Conservation (phyloP, 1,284 basidiomycete genomes). For the Amylostereum chailletii region DNA sequence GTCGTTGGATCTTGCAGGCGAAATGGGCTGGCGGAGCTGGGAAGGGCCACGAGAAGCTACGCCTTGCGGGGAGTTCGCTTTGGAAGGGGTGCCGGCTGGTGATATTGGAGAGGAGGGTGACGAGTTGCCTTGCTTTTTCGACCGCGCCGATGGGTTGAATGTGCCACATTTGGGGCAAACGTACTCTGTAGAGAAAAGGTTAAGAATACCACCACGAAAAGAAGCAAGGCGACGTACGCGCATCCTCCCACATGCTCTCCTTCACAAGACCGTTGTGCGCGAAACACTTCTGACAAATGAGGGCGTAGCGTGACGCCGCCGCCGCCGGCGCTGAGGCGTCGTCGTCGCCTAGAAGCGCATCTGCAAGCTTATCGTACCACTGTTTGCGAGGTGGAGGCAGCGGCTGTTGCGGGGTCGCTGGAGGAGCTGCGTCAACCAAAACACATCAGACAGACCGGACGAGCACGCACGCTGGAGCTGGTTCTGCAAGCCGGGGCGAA, state of each 20-base stretch:
- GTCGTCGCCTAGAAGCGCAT: slow-evolving; percentile 81
- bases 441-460: not conserved
- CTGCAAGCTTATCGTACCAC: slow-evolving; percentile 87
- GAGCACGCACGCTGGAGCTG: slow-evolving; percentile 33
- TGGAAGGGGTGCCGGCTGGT: not conserved
- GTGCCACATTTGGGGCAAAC: slow-evolving; percentile 37
- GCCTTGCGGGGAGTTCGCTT: not conserved
- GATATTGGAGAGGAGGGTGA: not conserved
- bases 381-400: slow-evolving; percentile 61
- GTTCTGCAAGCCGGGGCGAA: slow-evolving; percentile 21
- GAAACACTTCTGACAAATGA: slow-evolving; percentile 92
- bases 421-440: not conserved
- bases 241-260: slow-evolving; percentile 82
- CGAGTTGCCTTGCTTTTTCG: not conserved
- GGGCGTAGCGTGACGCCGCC: slow-evolving; percentile 69
- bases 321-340: slow-evolving; percentile 37
- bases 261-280: slow-evolving; percentile 91
- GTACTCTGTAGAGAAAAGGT: slow-evolving; percentile 48
- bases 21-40: not conserved
- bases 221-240: slow-evolving; percentile 51
- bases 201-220: not conserved
- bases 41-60: not conserved
- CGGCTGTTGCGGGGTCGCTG: slow-evolving; percentile 29
- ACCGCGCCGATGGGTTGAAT: not conserved
- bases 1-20: not conserved